phyloP scores from a whole-genome alignment of 306 rosid genomes.

The Bauhinia variegata region DNA sequence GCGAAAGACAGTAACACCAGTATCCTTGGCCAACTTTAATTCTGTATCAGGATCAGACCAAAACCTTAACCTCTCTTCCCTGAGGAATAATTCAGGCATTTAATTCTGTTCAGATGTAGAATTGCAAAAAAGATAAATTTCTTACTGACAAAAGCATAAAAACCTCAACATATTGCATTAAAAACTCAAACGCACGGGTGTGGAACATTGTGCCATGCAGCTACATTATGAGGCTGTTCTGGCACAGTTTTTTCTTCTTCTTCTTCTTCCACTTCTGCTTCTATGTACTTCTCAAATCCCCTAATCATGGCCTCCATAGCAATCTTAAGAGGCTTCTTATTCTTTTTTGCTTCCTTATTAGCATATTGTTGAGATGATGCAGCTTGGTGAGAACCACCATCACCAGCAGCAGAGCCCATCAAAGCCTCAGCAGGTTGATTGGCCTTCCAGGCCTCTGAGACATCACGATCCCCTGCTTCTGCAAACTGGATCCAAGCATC shows the following conservation, averaged over 20 bases:
- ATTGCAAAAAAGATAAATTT: not conserved
- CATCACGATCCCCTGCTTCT: conserved; percentile 49
- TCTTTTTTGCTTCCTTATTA: conserved; percentile 38
- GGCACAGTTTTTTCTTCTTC: conserved; percentile 39
- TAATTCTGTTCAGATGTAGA: conserved; percentile 7
- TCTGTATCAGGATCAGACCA: conserved; percentile 99
- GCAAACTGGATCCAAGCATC: conserved; percentile 98
- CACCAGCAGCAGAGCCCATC: conserved; percentile 73
- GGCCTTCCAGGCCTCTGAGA: conserved; percentile 39
- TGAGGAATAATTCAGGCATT: conserved; percentile 54
- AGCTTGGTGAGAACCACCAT: conserved; percentile 75
- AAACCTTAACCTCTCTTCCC: conserved; percentile 95
- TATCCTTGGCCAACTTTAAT: conserved; percentile 78
- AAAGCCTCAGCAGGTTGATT: conserved; percentile 59
- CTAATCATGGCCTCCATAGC: conserved; percentile 95
- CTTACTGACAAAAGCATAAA: not conserved
- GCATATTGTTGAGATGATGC: conserved; percentile 11
- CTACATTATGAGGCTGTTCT: conserved; percentile 63
- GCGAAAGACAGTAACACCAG: conserved; percentile 82
- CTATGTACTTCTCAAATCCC: conserved; percentile 65
- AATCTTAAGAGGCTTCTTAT: conserved; percentile 68
- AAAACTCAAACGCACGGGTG: conserved; percentile 65
- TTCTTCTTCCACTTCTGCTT: conserved; percentile 51
- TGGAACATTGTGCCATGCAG: conserved; percentile 96
- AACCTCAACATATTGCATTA: not conserved